phyloP scores from a whole-genome alignment of 2,329 filamentous ascomycete species.

The Sporothrix globosa region DNA sequence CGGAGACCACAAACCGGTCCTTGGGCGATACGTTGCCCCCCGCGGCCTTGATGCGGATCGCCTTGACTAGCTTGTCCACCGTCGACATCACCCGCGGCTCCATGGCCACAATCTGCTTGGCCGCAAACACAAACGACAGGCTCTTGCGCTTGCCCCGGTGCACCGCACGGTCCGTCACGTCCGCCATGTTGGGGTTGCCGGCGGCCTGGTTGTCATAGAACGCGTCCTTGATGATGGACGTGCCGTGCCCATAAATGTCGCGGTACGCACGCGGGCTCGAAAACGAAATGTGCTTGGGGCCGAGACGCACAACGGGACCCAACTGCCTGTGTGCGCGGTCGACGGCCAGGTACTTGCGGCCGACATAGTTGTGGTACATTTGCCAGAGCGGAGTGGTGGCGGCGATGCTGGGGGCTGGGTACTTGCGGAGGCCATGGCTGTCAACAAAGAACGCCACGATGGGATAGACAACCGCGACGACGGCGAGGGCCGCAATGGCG shows the following conservation, averaged over 20 bases:
- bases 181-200: slow-evolving; percentile 10
- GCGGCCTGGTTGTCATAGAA: slow-evolving; percentile 11
- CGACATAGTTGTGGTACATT: slow-evolving; percentile 11
- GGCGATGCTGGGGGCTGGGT: slow-evolving; percentile 2
- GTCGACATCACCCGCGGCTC: not conserved
- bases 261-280: not conserved
- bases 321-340: not conserved
- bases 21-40: not conserved
- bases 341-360: slow-evolving; percentile 12
- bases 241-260: not conserved
- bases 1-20: not conserved
- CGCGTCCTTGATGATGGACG: not conserved
- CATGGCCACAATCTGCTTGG: slow-evolving; percentile 4
- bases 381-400: not conserved
- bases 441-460: not conserved
- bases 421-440: slow-evolving; percentile 8
- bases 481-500: not conserved
- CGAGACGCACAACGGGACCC: not conserved
- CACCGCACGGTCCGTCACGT: slow-evolving; percentile 1
- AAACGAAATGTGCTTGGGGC: not conserved
- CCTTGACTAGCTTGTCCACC: not conserved
- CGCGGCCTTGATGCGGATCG: not conserved
- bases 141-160: slow-evolving; percentile 4
- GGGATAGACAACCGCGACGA: not conserved
- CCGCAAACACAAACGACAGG: slow-evolving; percentile 8